Conservation (phyloP, 2,329 filamentous ascomycete species). For the Lecanicillium sp. region DNA sequence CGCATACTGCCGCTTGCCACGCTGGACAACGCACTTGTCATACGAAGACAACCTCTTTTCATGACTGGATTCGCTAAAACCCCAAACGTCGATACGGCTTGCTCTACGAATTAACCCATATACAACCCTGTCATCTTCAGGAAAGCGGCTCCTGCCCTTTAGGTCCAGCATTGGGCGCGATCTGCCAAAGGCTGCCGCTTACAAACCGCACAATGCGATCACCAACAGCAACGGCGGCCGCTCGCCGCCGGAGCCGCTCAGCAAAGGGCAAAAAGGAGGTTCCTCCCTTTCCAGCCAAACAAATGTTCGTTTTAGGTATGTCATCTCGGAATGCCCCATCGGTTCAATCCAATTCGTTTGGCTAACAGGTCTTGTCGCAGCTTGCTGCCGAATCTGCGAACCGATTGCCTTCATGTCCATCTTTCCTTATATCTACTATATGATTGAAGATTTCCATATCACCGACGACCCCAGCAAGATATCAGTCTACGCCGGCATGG, state of each 20-base stretch:
- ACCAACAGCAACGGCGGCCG: slow-evolving; percentile 14
- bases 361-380: slow-evolving; percentile 35
- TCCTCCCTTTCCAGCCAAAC: slow-evolving; percentile 31
- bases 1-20: no score
- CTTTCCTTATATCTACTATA: slow-evolving; percentile 96
- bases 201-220: slow-evolving; percentile 20
- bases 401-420: slow-evolving; percentile 99
- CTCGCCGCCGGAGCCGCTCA: slow-evolving; percentile 13
- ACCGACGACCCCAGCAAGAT: slow-evolving; percentile 73
- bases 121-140: no score
- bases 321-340: slow-evolving; percentile 7
- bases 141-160: no score
- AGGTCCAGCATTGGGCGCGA: no score
- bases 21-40: no score
- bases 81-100: no score
- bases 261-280: slow-evolving; percentile 14
- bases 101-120: no score
- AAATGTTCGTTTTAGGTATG: slow-evolving; percentile 48
- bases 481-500: slow-evolving; percentile 88
- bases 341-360: neutral
- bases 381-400: slow-evolving; percentile 91
- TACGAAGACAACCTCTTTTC: neutral
- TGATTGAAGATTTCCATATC: slow-evolving; percentile 88
- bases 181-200: neutral
- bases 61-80: slow-evolving; percentile 4